Base-by-base conservation (phyloP, 2,329 filamentous ascomycete genomes). In the Talaromyces sp. region DNA sequence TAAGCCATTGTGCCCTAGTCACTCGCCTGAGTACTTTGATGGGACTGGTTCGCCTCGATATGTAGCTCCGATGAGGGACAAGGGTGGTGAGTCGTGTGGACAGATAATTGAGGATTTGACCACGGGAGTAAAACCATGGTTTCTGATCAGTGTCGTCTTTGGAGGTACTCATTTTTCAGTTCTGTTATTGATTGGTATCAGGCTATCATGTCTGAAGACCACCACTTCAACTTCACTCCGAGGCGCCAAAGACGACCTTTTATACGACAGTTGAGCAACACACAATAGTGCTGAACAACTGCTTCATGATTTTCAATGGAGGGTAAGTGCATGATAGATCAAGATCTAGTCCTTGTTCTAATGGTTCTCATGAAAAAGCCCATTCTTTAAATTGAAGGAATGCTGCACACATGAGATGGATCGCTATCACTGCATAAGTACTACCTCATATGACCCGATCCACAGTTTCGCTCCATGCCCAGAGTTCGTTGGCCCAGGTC, bases 1-100 rank as follows among this genome's bases (percentile, higher is more conserved):
- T 83, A 24, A 84, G 75, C 83, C 82, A 84, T 76, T 85, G 82
- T 59, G 83, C 79, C n/a, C 71, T 69, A 47, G 81, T 84, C 24
- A 85, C 76, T 60, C 83, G 71, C n/a, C 73, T 71, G 13, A 85
- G 73, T 2, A 83, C 73, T 9, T 73, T 75, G 66, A 84, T 75
- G 0, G 83, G 83, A 60, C 84, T 85, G 24, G 78, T 72, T 3
- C 68, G 81, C n/a, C 60, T 14, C 9, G 64, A 50, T 31, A 47
- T 47, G 56, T 50, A 68, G 66, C 68, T 69, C 13, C 56, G 56
- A 3, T 74, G 75, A 3, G 76, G 76, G 49, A 71, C 74, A 1
- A 78, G 69, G 62, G 72, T 78, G 27, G 75, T 71, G 5, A 70
- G 31, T 16, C 76, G 71, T 24, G 76, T 75, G 24, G 70, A 66